A percentile compares a stretch with the other conserved stretches of the same genome.
Conservation (phyloP, 306 rosid species). For the Phaseolus lunatus region DNA sequence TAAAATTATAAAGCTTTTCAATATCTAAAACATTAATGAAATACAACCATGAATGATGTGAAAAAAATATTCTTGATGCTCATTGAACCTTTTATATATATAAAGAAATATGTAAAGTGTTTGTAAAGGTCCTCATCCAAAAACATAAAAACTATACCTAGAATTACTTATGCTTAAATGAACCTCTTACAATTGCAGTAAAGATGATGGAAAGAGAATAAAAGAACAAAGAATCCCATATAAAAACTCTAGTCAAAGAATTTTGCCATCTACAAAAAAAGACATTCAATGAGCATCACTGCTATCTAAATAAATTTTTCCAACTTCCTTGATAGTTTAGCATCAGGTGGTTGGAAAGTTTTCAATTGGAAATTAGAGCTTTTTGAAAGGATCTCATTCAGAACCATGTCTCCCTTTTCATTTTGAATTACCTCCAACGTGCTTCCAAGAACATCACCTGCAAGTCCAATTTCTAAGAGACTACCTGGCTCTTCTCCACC, state of each 20-base stretch:
- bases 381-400: constrained; percentile 50
- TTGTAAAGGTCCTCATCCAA: background rate
- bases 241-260: constrained; percentile 55
- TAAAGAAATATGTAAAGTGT: constrained; percentile 33
- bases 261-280: constrained; percentile 39
- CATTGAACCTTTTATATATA: constrained; percentile 20
- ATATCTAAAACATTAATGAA: background rate
- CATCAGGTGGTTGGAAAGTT: constrained; percentile 67
- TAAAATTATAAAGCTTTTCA: background rate
- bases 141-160: constrained; percentile 27
- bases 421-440: constrained; percentile 64
- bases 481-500: constrained; percentile 85
- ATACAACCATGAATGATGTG: background rate
- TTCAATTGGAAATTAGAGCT: constrained; percentile 70
- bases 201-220: constrained; percentile 58
- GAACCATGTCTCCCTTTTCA: constrained; percentile 67
- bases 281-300: constrained; percentile 70
- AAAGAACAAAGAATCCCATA: constrained; percentile 46
- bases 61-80: background rate
- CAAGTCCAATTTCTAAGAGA: constrained; percentile 71
- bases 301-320: constrained; percentile 74
- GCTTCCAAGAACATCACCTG: constrained; percentile 81
- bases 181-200: constrained; percentile 61
- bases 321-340: constrained; percentile 61
- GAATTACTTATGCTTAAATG: constrained; percentile 57